Percentiles rank a stretch among this genome's conserved stretches.
These are phyloP conservation scores for Boletus coccyginus DNA, from an alignment of 768 basidiomycete genomes.

Conservation along the genomic window DNA sequence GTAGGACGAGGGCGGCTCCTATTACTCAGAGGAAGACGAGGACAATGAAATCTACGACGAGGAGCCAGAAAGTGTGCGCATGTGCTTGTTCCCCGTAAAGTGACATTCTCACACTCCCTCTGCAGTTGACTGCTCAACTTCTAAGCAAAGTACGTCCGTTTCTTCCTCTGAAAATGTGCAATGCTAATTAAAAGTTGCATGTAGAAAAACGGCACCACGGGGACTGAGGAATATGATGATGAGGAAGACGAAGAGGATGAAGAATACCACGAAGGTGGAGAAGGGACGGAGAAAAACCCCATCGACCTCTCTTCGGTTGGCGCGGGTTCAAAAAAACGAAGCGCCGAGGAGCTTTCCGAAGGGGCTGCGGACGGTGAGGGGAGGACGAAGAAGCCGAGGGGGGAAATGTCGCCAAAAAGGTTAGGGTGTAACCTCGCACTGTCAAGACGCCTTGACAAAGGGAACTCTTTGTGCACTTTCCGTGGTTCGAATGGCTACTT, in stretches of 20 bases:
- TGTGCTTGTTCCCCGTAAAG: not conserved
- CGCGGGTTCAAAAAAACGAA: constrained; percentile 28
- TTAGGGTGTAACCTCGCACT: constrained; percentile 18
- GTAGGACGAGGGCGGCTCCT: constrained; percentile 17
- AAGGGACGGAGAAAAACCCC: constrained; percentile 10
- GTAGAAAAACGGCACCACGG: constrained; percentile 16
- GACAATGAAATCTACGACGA: constrained; percentile 14
- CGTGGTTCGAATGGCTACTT: not conserved
- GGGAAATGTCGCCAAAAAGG: constrained; percentile 21
- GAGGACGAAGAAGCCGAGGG: constrained; percentile 3
- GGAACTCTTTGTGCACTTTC: not conserved
- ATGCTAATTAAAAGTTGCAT: not conserved
- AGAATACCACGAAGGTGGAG: constrained; percentile 13
- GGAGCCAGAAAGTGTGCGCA: constrained; percentile 11
- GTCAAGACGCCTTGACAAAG: not conserved
- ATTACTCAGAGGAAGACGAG: constrained; percentile 19
- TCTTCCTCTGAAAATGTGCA: not conserved
- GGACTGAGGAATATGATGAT: constrained; percentile 4
- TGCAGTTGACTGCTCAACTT: constrained; percentile 25
- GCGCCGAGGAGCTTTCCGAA: constrained; percentile 21
- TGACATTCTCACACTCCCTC: constrained; percentile 3
- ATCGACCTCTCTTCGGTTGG: constrained; percentile 8
- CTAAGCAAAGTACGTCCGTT: constrained; percentile 15
- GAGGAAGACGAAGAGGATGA: constrained; percentile 22
- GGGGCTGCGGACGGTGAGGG: constrained; percentile 8